Conservation (phyloP, 768 basidiomycete genomes). For the Daedaleopsis nitida region DNA sequence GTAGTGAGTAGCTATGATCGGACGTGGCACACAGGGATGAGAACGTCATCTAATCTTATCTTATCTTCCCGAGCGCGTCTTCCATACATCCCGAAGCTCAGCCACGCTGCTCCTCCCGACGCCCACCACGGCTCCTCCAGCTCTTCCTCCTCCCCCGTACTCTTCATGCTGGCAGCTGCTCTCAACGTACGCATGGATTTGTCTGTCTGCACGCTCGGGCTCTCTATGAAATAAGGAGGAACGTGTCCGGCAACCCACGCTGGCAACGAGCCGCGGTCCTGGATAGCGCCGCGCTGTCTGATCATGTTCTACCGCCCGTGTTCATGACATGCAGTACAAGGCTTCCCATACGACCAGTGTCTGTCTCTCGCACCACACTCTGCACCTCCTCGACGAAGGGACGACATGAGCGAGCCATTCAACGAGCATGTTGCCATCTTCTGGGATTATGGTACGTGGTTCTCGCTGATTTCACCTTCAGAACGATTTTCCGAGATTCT, state of each 20-base stretch:
- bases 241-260: too few relatives aligned
- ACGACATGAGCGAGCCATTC: not conserved
- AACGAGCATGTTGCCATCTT: constrained; percentile 39
- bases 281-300: not conserved
- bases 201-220: too few relatives aligned
- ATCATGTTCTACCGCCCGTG: constrained; percentile 17
- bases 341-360: not conserved
- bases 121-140: not conserved
- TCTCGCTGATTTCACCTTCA: not conserved
- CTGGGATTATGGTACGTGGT: constrained; percentile 43
- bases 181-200: too few relatives aligned
- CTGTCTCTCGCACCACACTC: not conserved
- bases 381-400: not conserved
- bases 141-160: not conserved
- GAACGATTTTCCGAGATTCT: not conserved
- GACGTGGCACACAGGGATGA: constrained; percentile 14
- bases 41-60: constrained; percentile 8
- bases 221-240: too few relatives aligned
- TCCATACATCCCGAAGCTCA: constrained; percentile 1
- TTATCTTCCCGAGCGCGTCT: not conserved
- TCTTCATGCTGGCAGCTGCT: too few relatives aligned
- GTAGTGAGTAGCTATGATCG: constrained; percentile 15
- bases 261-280: not conserved
- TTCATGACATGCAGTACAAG: constrained; percentile 14
- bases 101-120: not conserved